Percentiles rank a stretch among this genome's conserved stretches.
These are phyloP conservation scores for Heritiera fomes DNA, from an alignment of 345 rosid species.

Conservation along the genomic window DNA sequence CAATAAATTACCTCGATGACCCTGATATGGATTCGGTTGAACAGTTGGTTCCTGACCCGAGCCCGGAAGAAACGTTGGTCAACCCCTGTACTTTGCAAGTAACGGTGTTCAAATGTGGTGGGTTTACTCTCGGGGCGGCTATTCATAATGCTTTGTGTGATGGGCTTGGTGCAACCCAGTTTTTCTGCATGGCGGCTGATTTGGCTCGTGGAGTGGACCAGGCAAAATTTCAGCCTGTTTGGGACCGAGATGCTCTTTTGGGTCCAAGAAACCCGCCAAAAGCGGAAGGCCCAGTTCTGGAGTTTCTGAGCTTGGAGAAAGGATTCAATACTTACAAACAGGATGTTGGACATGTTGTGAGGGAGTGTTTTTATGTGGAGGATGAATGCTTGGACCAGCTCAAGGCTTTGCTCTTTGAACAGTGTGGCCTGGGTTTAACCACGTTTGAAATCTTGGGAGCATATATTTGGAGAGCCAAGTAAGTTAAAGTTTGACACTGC, in stretches of 20 bases:
- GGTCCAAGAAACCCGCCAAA: constrained; percentile 69
- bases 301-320: constrained; percentile 48
- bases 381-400: constrained; percentile 67
- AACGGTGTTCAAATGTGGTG: constrained; percentile 76
- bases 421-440: constrained; percentile 62
- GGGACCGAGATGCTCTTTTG: constrained; percentile 58
- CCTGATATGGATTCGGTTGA: constrained; percentile 56
- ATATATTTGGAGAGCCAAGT: constrained; percentile 90
- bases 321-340: constrained; percentile 48
- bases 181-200: constrained; percentile 65
- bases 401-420: constrained; percentile 49
- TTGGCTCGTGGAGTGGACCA: constrained; percentile 61
- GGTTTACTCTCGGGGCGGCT: constrained; percentile 67
- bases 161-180: constrained; percentile 82
- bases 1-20: constrained; percentile 54
- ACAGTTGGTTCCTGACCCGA: constrained; percentile 60
- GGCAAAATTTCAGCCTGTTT: constrained; percentile 54
- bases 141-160: constrained; percentile 72
- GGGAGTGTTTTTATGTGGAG: constrained; percentile 57
- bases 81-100: constrained; percentile 74
- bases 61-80: constrained; percentile 41
- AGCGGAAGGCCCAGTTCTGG: constrained; percentile 53
- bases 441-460: constrained; percentile 91
- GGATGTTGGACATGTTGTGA: constrained; percentile 37
- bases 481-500: constrained; percentile 28